Conservation (phyloP, 1,139 yeast species). For the Taiozyma sp. region DNA sequence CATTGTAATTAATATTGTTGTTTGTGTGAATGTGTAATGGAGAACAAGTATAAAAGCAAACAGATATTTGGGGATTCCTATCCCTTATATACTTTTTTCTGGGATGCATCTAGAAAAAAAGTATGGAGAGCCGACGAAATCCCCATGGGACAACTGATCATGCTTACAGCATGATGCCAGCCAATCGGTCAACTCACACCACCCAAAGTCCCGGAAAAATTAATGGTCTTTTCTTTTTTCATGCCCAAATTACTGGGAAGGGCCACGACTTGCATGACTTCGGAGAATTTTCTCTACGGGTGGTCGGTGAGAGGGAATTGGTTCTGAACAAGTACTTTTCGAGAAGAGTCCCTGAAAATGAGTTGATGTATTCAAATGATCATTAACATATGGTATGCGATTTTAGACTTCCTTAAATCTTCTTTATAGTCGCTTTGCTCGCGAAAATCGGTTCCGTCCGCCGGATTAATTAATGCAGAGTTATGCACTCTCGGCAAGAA, state of each 20-base stretch:
- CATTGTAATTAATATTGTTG: not conserved
- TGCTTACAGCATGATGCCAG: not conserved
- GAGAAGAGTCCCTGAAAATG: not conserved
- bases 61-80: not conserved
- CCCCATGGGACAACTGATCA: constrained; percentile 5
- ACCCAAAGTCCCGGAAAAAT: not conserved
- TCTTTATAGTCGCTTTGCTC: not conserved
- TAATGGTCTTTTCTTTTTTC: not conserved
- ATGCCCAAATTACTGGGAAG: not conserved
- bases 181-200: not conserved
- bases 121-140: not conserved
- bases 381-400: too few species aligned
- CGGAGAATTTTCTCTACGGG: not conserved
- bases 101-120: not conserved
- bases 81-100: not conserved
- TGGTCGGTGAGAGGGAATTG: not conserved
- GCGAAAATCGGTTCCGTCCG: not conserved
- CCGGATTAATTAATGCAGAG: not conserved
- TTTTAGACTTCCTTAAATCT: too few species aligned
- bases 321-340: not conserved
- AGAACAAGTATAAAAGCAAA: not conserved
- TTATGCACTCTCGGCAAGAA: not conserved
- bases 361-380: not conserved
- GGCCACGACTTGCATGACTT: not conserved
- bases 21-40: constrained; percentile 7